Percentiles rank a stretch among this genome's conserved stretches.
Conservation (phyloP, 768 basidiomycete species). For the Zangia roseola region DNA sequence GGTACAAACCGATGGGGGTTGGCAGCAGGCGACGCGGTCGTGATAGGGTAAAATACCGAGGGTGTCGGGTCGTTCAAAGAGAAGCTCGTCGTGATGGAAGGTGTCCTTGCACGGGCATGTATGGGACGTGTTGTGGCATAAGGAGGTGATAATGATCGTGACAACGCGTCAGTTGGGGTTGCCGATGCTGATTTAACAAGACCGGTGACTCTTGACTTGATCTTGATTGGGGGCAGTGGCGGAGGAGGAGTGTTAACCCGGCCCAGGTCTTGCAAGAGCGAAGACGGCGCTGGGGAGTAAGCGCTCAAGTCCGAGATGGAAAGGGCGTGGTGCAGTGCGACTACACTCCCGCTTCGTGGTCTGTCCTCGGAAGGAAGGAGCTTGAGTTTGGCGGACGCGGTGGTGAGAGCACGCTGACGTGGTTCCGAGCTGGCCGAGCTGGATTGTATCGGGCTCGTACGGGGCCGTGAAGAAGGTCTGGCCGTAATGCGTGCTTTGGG, state of each 20-base stretch:
- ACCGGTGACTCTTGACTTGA: slow-evolving; percentile 63
- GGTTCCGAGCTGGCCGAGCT: slow-evolving; percentile 18
- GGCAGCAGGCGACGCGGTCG: slow-evolving; percentile 51
- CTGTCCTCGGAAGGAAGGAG: slow-evolving; percentile 32
- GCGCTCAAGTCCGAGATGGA: slow-evolving; percentile 22
- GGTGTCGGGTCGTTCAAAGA: slow-evolving; percentile 27
- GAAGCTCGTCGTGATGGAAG: slow-evolving; percentile 30
- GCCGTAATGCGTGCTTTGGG: slow-evolving; percentile 25
- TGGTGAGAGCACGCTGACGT: slow-evolving; percentile 33
- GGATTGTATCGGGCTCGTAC: slow-evolving; percentile 6
- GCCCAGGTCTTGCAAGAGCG: slow-evolving; percentile 5
- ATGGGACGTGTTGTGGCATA: slow-evolving; percentile 32
- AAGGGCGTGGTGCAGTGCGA: slow-evolving; percentile 24
- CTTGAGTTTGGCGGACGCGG: slow-evolving; percentile 22
- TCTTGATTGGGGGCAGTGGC: slow-evolving; percentile 32
- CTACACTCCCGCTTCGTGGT: slow-evolving; percentile 31
- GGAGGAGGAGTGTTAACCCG: slow-evolving; percentile 20
- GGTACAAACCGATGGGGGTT: slow-evolving; percentile 55
- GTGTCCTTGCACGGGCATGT: slow-evolving; percentile 25
- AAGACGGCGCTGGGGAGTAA: slow-evolving; percentile 13
- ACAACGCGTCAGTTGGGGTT: slow-evolving; percentile 31
- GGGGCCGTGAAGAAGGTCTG: slow-evolving; percentile 32
- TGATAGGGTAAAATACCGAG: slow-evolving; percentile 52
- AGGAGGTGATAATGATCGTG: slow-evolving; percentile 37
- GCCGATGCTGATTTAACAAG: slow-evolving; percentile 37